Evolutionary conservation across 257 asterid genomes (phyloP), one percentile per base, ranked within the genome.

Genomic region (Rehmannia glutinosa): DNA sequence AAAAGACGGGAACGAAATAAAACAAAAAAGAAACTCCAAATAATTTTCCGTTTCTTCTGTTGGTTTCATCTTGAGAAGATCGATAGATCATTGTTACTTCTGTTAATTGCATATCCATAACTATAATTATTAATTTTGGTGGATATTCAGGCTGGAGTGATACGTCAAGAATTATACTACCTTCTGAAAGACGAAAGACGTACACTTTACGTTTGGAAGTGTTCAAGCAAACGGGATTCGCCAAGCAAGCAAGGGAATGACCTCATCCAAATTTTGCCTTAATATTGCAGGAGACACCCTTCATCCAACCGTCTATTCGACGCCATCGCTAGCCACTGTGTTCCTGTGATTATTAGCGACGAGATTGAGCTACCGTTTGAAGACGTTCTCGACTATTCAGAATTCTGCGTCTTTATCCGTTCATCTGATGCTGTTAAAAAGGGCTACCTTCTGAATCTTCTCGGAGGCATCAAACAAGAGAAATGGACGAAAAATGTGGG

Each of bases 211-310:
- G 23, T 86, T 81, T 32, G 97, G 97, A 56, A 84, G 87, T n/a
- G 69, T 77, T 36, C 82, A 72, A 68, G 59, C 79, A 2, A 81
- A 83, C 10, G 96, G 95, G 5, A 57, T 87, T 36, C 64, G 68
- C 38, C 76, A 73, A 47, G 96, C 92, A 15, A 77, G 83, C 24
- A 75, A 17, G 43, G 95, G 95, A 61, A 89, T 89, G 97, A 66
- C 87, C 20, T 77, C 81, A 10, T 90, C 97, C 11, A 90, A 87
- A 66, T 90, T 87, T 76, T 90, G 96, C 82, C 82, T 90, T 4
- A 82, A 85, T 55, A 82, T 84, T 17, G 97, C 97, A 0, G 97
- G 96, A 21, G 97, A 90, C 77, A 90, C 97, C 97, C 97, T 16
- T 90, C 97, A 27, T 87, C 97, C 23, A 86, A 86, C 63, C 87